Percentiles rank a stretch among this genome's conserved stretches.
phyloP scores from a whole-genome alignment of 2,329 filamentous ascomycete species.

The Aspergillus sp. region DNA sequence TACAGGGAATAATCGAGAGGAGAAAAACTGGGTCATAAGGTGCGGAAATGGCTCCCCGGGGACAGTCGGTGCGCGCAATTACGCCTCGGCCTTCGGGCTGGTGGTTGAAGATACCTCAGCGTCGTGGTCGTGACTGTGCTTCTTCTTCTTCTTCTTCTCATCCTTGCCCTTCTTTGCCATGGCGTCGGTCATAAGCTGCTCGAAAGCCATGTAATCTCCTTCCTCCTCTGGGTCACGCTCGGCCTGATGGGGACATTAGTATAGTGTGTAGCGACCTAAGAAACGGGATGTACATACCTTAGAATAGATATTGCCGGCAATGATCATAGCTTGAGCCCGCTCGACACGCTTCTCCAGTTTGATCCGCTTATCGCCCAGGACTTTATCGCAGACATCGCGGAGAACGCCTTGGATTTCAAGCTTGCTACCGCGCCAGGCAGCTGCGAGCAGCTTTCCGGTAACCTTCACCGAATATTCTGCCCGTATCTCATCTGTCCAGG shows the following conservation, averaged over 20 bases:
- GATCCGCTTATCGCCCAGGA: constrained; percentile 78
- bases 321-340: constrained; percentile 82
- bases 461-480: constrained; percentile 93
- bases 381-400: constrained; percentile 87
- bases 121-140: constrained; percentile 25
- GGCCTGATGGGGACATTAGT: constrained; percentile 58
- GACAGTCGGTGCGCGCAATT: background rate
- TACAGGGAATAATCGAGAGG: background rate
- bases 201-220: constrained; percentile 97
- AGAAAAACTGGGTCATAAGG: background rate
- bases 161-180: constrained; percentile 88
- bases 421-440: constrained; percentile 93
- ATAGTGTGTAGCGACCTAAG: background rate
- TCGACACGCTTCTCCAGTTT: constrained; percentile 82
- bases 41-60: background rate
- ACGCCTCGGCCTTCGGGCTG: constrained; percentile 8
- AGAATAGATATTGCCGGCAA: constrained; percentile 84
- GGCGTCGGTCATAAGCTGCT: constrained; percentile 95
- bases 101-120: constrained; percentile 8
- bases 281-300: constrained; percentile 59
- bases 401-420: constrained; percentile 98
- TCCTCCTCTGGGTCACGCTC: constrained; percentile 91
- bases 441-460: constrained; percentile 95
- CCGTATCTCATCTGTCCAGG: constrained; percentile 98
- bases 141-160: constrained; percentile 67